phyloP scores from a whole-genome alignment of 345 rosid genomes.

The Melastoma malabathricum region DNA sequence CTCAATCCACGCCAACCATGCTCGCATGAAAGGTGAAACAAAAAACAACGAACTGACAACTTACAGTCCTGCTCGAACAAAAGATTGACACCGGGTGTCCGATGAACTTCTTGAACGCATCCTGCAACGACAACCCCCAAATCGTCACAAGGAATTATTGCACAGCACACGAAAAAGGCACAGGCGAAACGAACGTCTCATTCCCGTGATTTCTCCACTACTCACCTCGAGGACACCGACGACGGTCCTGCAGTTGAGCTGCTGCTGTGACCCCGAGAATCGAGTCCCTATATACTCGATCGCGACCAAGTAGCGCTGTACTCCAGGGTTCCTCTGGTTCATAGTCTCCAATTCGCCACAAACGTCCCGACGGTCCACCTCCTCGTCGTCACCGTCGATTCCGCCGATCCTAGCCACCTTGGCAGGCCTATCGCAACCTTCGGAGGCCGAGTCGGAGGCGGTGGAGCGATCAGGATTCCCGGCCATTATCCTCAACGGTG shows the following conservation, averaged over 20 bases:
- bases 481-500: conserved; percentile 6
- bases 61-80: conserved; percentile 82
- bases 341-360: conserved; percentile 12
- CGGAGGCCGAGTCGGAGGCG: conserved; percentile 10
- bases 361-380: conserved; percentile 8
- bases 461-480: conserved; percentile 24
- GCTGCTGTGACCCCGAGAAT: conserved; percentile 82
- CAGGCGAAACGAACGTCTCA: neutral
- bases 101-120: conserved; percentile 70
- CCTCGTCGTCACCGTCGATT: conserved; percentile 15
- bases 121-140: conserved; percentile 24
- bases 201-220: neutral
- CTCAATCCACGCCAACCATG: too few species aligned
- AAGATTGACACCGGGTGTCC: conserved; percentile 74
- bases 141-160: neutral
- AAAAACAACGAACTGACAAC: conserved; percentile 11
- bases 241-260: conserved; percentile 53
- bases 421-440: conserved; percentile 21
- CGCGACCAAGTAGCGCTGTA: conserved; percentile 76
- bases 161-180: neutral
- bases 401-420: conserved; percentile 36
- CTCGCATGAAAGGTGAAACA: neutral
- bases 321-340: conserved; percentile 33
- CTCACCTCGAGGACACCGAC: conserved; percentile 72
- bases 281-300: conserved; percentile 82